phyloP scores from a whole-genome alignment of 139 green algal genomes.

The Trebouxia sp. region DNA sequence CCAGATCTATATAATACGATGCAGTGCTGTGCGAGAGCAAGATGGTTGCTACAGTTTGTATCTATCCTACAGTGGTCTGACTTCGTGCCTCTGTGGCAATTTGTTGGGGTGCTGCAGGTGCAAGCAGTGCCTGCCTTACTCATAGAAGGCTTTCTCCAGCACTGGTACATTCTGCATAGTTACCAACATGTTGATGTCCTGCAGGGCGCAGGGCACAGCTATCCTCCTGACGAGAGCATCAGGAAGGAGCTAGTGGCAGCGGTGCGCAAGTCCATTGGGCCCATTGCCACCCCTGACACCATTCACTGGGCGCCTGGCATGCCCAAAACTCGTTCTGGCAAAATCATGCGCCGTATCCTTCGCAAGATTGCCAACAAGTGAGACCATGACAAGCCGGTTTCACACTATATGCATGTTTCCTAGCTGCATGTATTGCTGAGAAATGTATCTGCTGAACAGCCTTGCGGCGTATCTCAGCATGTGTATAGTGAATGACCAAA shows the following conservation, averaged over 20 bases:
- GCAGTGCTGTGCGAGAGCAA: no score
- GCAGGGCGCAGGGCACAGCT: constrained; percentile 4
- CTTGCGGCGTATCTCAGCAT: no score
- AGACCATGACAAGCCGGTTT: neutral
- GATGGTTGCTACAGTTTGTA: no score
- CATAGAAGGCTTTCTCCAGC: no score
- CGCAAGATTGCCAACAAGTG: constrained; percentile 68
- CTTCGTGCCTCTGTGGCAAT: no score
- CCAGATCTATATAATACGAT: no score
- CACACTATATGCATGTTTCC: neutral
- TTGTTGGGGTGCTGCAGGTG: no score
- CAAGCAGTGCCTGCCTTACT: no score
- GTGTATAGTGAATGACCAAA: no score
- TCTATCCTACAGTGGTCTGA: no score
- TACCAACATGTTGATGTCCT: neutral
- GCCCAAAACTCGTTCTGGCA: constrained; percentile 52
- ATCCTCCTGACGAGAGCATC: constrained; percentile 27
- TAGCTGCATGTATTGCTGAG: neutral
- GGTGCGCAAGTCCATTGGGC: constrained; percentile 60
- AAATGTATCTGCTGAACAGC: neutral
- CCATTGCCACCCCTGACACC: constrained; percentile 92
- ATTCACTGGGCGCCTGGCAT: constrained; percentile 93
- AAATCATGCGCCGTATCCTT: constrained; percentile 65
- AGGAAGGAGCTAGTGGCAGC: constrained; percentile 43
- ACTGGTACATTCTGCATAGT: no score